Conservation (phyloP, 768 basidiomycete genomes). For the Auriscalpium microsporum region DNA sequence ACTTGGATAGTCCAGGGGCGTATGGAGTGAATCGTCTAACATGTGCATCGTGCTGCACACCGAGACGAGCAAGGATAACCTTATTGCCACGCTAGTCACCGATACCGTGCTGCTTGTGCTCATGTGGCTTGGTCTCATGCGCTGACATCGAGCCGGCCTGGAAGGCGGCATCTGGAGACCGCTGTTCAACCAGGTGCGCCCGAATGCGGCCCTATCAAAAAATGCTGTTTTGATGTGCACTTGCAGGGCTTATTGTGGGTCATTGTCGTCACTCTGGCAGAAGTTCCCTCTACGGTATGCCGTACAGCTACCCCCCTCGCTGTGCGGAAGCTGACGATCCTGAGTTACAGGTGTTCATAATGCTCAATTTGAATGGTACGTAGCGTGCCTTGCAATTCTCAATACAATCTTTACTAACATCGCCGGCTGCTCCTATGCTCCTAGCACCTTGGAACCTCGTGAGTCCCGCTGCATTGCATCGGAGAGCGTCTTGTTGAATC, state of each 20-base stretch:
- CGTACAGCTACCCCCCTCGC: background rate
- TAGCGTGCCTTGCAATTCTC: background rate
- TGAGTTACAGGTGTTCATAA: constrained; percentile 4
- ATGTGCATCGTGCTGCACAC: constrained; percentile 3
- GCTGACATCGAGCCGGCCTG: constrained; percentile 6
- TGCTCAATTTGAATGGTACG: constrained; percentile 9
- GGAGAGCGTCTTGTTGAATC: background rate
- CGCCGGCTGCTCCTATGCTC: background rate
- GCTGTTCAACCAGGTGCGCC: constrained; percentile 2
- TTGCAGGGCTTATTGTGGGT: constrained; percentile 2
- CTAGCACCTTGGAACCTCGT: constrained; percentile 10
- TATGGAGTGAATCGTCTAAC: background rate
- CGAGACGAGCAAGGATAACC: background rate
- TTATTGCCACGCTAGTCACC: constrained; percentile 3
- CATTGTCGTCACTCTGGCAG: constrained; percentile 2
- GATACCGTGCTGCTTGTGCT: constrained; percentile 4
- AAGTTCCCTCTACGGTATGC: constrained; percentile 6
- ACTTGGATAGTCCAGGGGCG: background rate
- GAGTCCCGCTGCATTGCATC: background rate
- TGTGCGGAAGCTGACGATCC: background rate
- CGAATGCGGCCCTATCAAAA: background rate
- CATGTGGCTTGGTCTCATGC: constrained; percentile 8
- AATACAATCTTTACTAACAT: background rate
- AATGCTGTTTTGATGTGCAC: background rate
- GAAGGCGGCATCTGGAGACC: constrained; percentile 3